A percentile compares a stretch with the other conserved stretches of the same genome.
Evolutionary conservation across 2,329 filamentous ascomycete species (phyloP).

Genomic region (Aureobasidium sp.): DNA sequence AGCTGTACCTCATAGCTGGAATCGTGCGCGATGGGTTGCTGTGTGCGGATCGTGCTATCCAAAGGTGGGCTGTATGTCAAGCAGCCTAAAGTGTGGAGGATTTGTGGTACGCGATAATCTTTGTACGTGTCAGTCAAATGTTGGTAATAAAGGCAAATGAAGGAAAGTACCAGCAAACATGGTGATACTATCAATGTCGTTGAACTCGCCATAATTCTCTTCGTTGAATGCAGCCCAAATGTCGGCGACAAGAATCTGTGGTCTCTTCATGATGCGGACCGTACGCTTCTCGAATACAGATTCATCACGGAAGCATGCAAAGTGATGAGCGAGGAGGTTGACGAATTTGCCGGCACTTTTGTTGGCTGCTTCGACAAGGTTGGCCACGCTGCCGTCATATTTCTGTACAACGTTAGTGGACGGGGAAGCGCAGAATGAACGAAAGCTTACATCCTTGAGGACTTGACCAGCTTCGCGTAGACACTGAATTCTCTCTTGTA

Average conservation of each 20-base stretch:
- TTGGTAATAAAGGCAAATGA: neutral
- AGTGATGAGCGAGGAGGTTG: constrained; percentile 75
- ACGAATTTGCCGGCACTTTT: constrained; percentile 78
- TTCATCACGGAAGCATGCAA: constrained; percentile 81
- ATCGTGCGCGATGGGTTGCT: constrained; percentile 62
- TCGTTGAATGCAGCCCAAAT: constrained; percentile 94
- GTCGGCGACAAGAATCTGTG: constrained; percentile 93
- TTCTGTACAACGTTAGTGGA: constrained; percentile 41
- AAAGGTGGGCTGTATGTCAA: constrained; percentile 78
- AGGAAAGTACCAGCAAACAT: constrained; percentile 69
- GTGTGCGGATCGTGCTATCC: constrained; percentile 59
- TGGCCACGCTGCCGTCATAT: constrained; percentile 67
- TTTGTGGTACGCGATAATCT: constrained; percentile 95
- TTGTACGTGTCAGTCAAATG: neutral
- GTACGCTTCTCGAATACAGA: constrained; percentile 64
- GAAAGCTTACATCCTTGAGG: constrained; percentile 60
- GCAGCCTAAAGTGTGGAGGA: constrained; percentile 75
- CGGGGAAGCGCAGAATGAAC: neutral
- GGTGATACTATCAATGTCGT: constrained; percentile 90
- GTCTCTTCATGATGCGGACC: constrained; percentile 83
- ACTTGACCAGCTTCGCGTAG: constrained; percentile 77
- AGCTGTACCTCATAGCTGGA: constrained; percentile 79
- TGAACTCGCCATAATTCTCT: constrained; percentile 68
- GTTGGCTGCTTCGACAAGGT: constrained; percentile 66
- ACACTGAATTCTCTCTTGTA: constrained; percentile 69